These are phyloP conservation scores for Acacia confusa DNA, from an alignment of 306 rosid genomes.

Conservation along the genomic window DNA sequence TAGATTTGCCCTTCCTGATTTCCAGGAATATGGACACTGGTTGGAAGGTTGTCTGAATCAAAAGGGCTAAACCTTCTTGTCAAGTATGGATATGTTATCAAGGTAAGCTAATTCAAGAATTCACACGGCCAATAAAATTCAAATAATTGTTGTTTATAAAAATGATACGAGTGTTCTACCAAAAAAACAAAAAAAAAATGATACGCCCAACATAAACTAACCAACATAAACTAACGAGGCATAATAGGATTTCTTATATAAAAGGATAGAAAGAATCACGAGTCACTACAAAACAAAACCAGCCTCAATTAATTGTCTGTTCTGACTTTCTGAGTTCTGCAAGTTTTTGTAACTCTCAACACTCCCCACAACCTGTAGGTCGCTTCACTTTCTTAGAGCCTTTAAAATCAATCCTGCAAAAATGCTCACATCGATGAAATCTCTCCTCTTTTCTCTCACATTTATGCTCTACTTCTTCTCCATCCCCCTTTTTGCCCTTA, in stretches of 20 bases:
- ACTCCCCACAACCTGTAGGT: neutral
- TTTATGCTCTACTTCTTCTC: neutral
- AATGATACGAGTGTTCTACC: no score
- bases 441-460: constrained; percentile 19
- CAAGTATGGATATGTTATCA: no score
- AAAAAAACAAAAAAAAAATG: no score
- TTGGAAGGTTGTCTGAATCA: no score
- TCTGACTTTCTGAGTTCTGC: neutral
- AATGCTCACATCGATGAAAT: constrained; percentile 31
- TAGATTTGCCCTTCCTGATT: no score
- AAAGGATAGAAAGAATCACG: constrained; percentile 6
- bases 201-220: no score
- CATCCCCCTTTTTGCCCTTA: constrained; percentile 43
- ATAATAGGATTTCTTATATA: neutral
- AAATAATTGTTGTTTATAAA: no score
- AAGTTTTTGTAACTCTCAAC: neutral
- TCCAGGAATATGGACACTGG: no score
- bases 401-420: neutral
- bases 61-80: no score
- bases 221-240: neutral
- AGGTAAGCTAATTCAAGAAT: no score
- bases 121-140: no score
- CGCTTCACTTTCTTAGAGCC: neutral
- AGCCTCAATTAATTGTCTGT: neutral
- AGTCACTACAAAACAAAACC: constrained; percentile 26